Base-by-base conservation (phyloP, 495 filamentous ascomycete genomes). In the Neurospora sp. region DNA sequence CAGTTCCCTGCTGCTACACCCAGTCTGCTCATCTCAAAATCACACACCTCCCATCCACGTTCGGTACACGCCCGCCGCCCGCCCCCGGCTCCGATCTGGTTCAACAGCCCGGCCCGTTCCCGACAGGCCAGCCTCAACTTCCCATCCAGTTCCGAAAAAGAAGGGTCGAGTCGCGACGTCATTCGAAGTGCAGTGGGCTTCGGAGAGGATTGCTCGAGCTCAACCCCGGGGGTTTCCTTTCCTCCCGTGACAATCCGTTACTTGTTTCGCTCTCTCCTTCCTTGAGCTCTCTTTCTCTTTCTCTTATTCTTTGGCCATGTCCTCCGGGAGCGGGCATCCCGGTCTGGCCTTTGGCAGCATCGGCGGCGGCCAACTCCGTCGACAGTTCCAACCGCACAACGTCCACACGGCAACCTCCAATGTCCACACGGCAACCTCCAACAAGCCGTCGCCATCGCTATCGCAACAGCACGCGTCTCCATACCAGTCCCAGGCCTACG, bases 371-470 rank as follows among this genome's bases (percentile, higher is more conserved):
- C 22, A 76, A 65, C 73, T 78, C 37, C 78, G 75, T 65, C 73
- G 70, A 68, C 81, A 76, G 72, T 78, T 76, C 72, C 77, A 81
- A 48, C 78, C 81, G 37, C 84, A 75, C 73, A 75, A 82, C 73
- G 69, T 83, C 74, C 70, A 81, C 79, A 81, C 70, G 74, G 75
- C 70, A 81, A 74, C 74, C 69, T 80, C 61, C 73, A 75, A 82
- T 73, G 69, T 83, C 74, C 70, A 81, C 79, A 81, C 70, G 74
- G 75, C 70, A 81, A 74, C 74, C 69, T 80, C 61, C 69, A 76
- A 70, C 80, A 81, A 79, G 78, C 78, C 42, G 75, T 81, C 81
- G 68, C 79, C 79, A 40, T 78, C 82, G 69, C 80, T 80, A 40
- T 72, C 77, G 44, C 53, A 65, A 37, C 80, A 81, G 68, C 78